phyloP scores from a whole-genome alignment of 2,329 filamentous ascomycete genomes.

The Berkeleyomyces rouxiae region DNA sequence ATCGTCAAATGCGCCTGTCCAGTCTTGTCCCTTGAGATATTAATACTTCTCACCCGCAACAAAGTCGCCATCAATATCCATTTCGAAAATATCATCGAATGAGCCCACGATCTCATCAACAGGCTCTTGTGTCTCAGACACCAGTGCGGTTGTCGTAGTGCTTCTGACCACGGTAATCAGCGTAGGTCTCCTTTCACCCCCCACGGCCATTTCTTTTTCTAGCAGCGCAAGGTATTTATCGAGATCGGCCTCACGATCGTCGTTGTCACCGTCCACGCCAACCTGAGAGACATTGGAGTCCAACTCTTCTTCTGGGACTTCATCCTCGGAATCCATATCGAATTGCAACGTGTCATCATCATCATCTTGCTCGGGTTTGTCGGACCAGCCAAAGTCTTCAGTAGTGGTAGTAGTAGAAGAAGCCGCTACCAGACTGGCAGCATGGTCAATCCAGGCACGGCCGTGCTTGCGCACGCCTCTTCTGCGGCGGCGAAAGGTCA shows the following conservation, averaged over 20 bases:
- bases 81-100: neutral
- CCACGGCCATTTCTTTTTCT: neutral
- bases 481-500: neutral
- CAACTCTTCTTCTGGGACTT: no score
- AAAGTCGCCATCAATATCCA: neutral
- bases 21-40: no score
- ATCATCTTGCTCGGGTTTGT: neutral
- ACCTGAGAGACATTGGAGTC: neutral
- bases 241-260: neutral
- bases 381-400: neutral
- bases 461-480: neutral
- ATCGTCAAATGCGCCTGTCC: no score
- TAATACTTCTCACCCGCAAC: no score
- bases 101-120: neutral
- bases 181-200: neutral
- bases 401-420: neutral
- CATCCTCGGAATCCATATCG: no score
- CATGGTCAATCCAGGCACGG: neutral
- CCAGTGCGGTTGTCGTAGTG: neutral
- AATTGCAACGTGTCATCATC: neutral
- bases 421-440: neutral
- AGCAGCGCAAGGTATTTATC: neutral
- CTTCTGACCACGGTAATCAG: neutral
- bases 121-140: neutral
- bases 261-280: neutral